Conservation (phyloP, 257 asterid species). For the Fraxinus pennsylvanica region DNA sequence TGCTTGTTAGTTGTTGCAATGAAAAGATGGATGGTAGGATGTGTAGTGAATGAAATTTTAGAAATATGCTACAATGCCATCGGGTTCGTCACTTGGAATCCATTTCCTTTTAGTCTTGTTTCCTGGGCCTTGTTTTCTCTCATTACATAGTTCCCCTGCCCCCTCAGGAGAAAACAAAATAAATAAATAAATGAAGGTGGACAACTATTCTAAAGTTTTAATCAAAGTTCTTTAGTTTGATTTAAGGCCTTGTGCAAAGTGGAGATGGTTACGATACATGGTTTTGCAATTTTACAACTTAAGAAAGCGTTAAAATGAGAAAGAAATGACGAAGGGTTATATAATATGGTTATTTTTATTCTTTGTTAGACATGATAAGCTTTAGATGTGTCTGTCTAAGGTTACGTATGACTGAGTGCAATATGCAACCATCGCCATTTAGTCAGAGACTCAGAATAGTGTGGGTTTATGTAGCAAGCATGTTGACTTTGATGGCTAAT, state of each 20-base stretch:
- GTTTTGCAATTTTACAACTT: not conserved
- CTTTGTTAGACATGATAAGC: not conserved
- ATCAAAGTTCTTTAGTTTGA: not conserved
- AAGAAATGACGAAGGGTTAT: not conserved
- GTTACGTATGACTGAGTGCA: not conserved
- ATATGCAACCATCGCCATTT: not conserved
- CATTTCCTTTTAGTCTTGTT: not conserved
- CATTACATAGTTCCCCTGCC: not conserved
- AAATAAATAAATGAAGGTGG: not conserved
- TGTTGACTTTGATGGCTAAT: constrained; percentile 1
- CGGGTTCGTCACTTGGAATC: not conserved
- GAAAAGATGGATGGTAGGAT: not conserved
- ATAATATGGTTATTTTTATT: not conserved
- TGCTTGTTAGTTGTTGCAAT: not conserved
- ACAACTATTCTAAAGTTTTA: not conserved
- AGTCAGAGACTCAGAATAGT: not conserved
- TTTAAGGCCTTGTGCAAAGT: not conserved
- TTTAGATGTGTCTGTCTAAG: not conserved
- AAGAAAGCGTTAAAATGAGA: constrained; percentile 5
- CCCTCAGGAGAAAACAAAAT: not conserved
- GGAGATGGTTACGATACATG: constrained; percentile 7
- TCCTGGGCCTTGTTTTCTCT: constrained; percentile 4
- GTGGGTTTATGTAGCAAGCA: not conserved
- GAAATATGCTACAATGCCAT: not conserved
- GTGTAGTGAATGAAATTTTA: constrained; percentile 1